Evolutionary conservation across 257 asterid species (phyloP).

Genomic region (Coffea eugenioides): DNA sequence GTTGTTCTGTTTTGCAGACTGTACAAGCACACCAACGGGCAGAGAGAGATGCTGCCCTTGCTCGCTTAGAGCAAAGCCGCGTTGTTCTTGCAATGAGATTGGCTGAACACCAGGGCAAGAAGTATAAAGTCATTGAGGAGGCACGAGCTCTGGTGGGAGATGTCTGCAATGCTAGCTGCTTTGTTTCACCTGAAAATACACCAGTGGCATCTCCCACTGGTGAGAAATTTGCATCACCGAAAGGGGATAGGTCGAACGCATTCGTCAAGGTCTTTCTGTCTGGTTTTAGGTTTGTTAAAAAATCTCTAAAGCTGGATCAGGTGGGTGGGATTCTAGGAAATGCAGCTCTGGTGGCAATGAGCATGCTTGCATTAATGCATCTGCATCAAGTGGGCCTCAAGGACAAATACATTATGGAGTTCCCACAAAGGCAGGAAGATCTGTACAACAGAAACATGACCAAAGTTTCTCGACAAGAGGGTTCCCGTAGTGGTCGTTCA

Average conservation of each 20-base stretch:
- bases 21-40: slow-evolving; percentile 81
- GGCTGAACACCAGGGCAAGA: slow-evolving; percentile 96
- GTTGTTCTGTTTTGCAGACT: slow-evolving; percentile 43
- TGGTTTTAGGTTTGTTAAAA: slow-evolving; percentile 50
- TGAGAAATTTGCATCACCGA: slow-evolving; percentile 27
- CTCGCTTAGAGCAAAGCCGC: slow-evolving; percentile 91
- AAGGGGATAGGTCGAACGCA: slow-evolving; percentile 43
- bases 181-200: slow-evolving; percentile 54
- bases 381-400: slow-evolving; percentile 53
- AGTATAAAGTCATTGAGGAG: slow-evolving; percentile 87
- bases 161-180: slow-evolving; percentile 58
- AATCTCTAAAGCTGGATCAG: slow-evolving; percentile 63
- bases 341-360: slow-evolving; percentile 84
- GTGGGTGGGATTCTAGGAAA: slow-evolving; percentile 80
- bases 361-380: slow-evolving; percentile 82
- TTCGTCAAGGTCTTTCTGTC: slow-evolving; percentile 48
- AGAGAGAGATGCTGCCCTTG: slow-evolving; percentile 89
- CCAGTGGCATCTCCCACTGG: slow-evolving; percentile 38
- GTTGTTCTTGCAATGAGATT: slow-evolving; percentile 84
- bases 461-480: slow-evolving; percentile 36
- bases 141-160: slow-evolving; percentile 87
- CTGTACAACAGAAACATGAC: slow-evolving; percentile 36
- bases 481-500: slow-evolving; percentile 32
- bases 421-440: slow-evolving; percentile 31
- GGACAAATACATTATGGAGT: slow-evolving; percentile 41